Evolutionary conservation across 805 yeast genomes (phyloP), one percentile per base, ranked within the genome.

Genomic region (Yarrowia sp.): DNA sequence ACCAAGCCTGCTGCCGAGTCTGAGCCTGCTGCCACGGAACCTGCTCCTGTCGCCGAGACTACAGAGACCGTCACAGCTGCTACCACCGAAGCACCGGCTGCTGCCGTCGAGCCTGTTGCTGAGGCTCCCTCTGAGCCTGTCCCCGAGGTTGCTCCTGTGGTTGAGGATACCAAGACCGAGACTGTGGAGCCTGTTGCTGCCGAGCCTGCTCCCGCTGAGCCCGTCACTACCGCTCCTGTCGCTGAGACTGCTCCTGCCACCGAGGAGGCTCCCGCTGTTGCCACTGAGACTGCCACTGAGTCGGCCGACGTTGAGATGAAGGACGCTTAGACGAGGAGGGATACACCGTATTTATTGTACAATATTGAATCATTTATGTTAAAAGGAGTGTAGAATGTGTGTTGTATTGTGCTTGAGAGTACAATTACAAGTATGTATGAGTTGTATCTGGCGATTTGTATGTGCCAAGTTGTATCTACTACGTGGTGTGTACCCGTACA

Each of bases 231-330:
- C 2, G 68, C 15, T 16, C 42, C 48, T 26, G 63, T 15, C 8
- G 11, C 52, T 15, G 49, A 32, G 38, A 8, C 41, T 59, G 52
- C 45, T 10, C 16, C 61, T 55, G 61, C 41, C 40, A 48, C 61
- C 19, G 70, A 49, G 52, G 55, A 42, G n/a, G 16, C 69, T 52
- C 61, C 61, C 46, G 61, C 43, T 36, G 58, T 41, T 41, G 52
- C 11, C 26, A 8, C 53, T 14, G 67, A 53, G 56, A 2, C 66
- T 43, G 14, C 63, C 46, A 22, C 50, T 9, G 70, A 48, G 64
- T 41, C 52, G 10, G 71, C 64, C 32, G 72, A 70, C 38, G 69
- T 53, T 12, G 72, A 58, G 35, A 70, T 70, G 71, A 59, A 50
- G 35, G 72, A 59, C 55, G 71, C 70, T 8, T 41, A 70, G n/a